Percentiles rank a stretch among this genome's conserved stretches.
Conservation (phyloP, 176 grass and related monocot species). For the Aegilops bicornis region DNA sequence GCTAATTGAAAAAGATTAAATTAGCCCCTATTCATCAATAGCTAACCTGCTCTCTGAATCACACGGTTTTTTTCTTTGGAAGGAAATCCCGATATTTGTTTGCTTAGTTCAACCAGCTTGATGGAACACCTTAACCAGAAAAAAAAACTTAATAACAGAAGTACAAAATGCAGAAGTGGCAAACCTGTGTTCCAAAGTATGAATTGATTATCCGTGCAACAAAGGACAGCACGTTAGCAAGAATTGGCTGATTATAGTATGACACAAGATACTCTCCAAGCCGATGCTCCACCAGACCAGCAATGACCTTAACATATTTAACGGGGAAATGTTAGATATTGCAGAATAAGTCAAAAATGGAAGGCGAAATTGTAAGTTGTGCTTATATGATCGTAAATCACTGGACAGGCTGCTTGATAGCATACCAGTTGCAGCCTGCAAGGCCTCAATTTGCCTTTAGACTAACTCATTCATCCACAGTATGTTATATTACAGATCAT, state of each 20-base stretch:
- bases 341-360: neutral
- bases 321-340: neutral
- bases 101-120: neutral
- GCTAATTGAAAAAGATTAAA: neutral
- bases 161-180: slow-evolving; percentile 9
- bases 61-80: neutral
- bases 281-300: slow-evolving; percentile 93
- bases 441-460: neutral
- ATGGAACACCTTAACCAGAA: neutral
- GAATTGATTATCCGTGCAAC: slow-evolving; percentile 83
- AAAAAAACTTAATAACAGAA: neutral
- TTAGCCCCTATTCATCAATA: neutral
- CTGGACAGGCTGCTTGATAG: neutral
- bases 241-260: slow-evolving; percentile 72
- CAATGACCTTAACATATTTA: slow-evolving; percentile 74
- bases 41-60: neutral
- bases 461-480: neutral
- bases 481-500: neutral
- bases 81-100: neutral
- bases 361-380: neutral
- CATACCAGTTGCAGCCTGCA: neutral
- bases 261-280: slow-evolving; percentile 71
- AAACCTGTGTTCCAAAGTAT: slow-evolving; percentile 98
- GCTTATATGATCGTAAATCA: slow-evolving; percentile 11
- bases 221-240: slow-evolving; percentile 75